Evolutionary conservation across 352 stramenopile genomes (phyloP), one percentile per base, ranked within the genome.

Genomic region (Pythium coloratum): DNA sequence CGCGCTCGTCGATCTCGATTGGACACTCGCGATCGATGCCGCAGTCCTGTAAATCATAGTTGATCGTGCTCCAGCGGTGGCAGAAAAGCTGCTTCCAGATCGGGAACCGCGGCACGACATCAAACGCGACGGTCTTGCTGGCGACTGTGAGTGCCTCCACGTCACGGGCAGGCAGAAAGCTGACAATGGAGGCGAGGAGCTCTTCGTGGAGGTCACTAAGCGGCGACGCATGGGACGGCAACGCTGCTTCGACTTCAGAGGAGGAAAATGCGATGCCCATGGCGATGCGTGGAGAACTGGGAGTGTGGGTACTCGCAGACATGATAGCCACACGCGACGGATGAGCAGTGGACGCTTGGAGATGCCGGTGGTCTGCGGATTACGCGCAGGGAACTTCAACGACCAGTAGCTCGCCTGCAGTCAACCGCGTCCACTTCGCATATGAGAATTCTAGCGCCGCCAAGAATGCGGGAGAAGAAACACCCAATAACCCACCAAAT

Each of bases 1-100:
- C 30, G 0, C 76, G 73, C 6, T 57, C 54, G 36, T 84, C 76
- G 16, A 90, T 64, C 46, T 74, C 55, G 13, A 76, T 44, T 18
- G 32, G 5, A 1, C 63, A 46, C 1, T 20, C 24, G 14, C 42
- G 32, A 30, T 51, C 44, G 66, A 62, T 59, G 49, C 13, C 73
- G 64, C 80, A 79, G 80, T 34, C 55, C 30, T 71, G 57, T 0
- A 92, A 64, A 33, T 76, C 62, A 40, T 84, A 92, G 59, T 92
- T 92, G 32, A 89, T 75, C 62, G 67, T 66, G 10, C 77, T 73
- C 84, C 84, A 92, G 9, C 80, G 82, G 18, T 69, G 70, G 24
- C 67, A 73, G 55, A 92, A 92, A 30, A 91, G 73, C 55, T 68
- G 55, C 55, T 77, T 83, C 84, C 84, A 92, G 64, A 92, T 70